phyloP scores from a whole-genome alignment of 75 land plant species.

The Pinus taeda region DNA sequence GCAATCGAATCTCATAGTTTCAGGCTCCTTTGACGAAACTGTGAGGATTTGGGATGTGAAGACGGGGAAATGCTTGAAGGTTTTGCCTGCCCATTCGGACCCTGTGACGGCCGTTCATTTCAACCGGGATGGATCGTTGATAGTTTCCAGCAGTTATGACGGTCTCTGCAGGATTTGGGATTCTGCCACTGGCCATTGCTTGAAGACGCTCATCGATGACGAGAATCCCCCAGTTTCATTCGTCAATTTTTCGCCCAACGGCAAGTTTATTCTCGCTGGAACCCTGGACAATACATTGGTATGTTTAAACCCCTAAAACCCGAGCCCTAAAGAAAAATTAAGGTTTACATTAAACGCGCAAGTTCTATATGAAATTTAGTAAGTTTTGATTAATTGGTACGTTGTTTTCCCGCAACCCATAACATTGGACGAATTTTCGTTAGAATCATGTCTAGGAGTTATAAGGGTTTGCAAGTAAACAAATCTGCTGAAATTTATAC shows the following conservation, averaged over 20 bases:
- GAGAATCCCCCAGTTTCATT: slow-evolving; percentile 86
- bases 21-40: slow-evolving; percentile 90
- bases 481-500: too few species aligned
- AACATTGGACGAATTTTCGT: too few species aligned
- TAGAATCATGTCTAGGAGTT: too few species aligned
- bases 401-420: too few species aligned
- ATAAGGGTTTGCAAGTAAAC: too few species aligned
- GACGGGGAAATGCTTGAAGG: slow-evolving; percentile 52
- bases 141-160: slow-evolving; percentile 76
- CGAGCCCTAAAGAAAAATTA: background rate
- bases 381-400: too few species aligned
- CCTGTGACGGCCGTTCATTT: slow-evolving; percentile 81
- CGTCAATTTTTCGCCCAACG: slow-evolving; percentile 83
- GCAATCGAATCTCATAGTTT: slow-evolving; percentile 78
- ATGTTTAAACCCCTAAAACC: slow-evolving; percentile 2
- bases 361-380: too few species aligned
- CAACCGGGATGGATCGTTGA: slow-evolving; percentile 50
- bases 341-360: background rate
- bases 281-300: slow-evolving; percentile 68
- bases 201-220: slow-evolving; percentile 84
- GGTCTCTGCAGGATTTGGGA: slow-evolving; percentile 78
- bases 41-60: slow-evolving; percentile 76
- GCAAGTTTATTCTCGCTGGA: slow-evolving; percentile 71
- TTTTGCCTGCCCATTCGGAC: slow-evolving; percentile 51
- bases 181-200: slow-evolving; percentile 51